Conservation (phyloP, 1,139 yeast genomes). For the Yamadazyma spencermartinsiae region DNA sequence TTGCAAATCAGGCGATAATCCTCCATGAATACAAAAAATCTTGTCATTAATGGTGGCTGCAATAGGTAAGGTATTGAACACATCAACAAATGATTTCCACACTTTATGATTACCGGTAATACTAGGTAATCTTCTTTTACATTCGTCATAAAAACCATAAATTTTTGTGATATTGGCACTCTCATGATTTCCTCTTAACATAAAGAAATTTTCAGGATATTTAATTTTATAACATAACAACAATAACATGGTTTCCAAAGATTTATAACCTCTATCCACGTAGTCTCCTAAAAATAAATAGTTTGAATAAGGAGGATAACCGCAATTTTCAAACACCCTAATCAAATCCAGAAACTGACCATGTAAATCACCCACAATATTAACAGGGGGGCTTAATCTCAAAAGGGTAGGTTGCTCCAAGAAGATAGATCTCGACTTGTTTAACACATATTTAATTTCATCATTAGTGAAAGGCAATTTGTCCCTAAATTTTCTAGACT, state of each 20-base stretch:
- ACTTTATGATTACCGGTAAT: conserved; percentile 48
- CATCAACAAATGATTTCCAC: conserved; percentile 81
- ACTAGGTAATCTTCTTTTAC: conserved; percentile 69
- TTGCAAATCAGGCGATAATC: conserved; percentile 73
- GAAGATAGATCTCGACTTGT: conserved; percentile 67
- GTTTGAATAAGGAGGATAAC: conserved; percentile 78
- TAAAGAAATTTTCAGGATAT: conserved; percentile 80
- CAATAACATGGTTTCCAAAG: conserved; percentile 73
- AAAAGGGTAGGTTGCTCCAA: conserved; percentile 75
- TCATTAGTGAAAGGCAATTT: conserved; percentile 46
- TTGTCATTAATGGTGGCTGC: conserved; percentile 86
- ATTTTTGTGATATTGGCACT: conserved; percentile 81
- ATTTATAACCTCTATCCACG: conserved; percentile 84
- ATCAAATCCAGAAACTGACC: conserved; percentile 80
- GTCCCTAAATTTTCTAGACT: conserved; percentile 36
- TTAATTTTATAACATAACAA: conserved; percentile 74
- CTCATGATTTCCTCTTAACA: conserved; percentile 85
- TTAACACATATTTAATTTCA: conserved; percentile 65
- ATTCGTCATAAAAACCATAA: conserved; percentile 86
- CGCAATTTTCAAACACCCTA: conserved; percentile 73
- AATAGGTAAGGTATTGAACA: conserved; percentile 80
- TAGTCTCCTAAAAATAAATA: conserved; percentile 82
- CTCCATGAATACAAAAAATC: conserved; percentile 89
- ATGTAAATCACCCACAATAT: conserved; percentile 85
- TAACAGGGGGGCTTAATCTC: conserved; percentile 79